Base-by-base conservation (phyloP, 345 rosid species). In the Hibiscus trionum region DNA sequence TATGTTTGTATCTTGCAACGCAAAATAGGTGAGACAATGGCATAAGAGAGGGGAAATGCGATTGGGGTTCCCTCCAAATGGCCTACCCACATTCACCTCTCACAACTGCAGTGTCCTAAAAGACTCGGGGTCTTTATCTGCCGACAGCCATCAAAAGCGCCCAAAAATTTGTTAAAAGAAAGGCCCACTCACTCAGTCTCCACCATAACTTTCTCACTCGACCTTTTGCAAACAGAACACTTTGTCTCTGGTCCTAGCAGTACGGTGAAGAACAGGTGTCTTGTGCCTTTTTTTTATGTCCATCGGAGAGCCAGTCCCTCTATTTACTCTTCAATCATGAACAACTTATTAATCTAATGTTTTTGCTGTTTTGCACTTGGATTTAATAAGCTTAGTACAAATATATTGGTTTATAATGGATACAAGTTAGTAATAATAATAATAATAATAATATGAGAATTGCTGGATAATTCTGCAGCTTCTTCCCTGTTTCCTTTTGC, bases 181-280 rank as follows among this genome's bases (percentile, higher is more conserved):
- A 29, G 59, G 15, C 17, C 60, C 76, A 52, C 77, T 55, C 76
- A 19, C 11, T 42, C 46, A 42, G 46, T 42, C 46, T 42, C 11
- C 46, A 42, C 46, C 46, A 42, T 42, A 42, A 42, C 11, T 66
- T 72, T 66, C 33, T n/a, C 10, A 33, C 61, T 24, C 35, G 35
- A 16, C 70, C 49, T 73, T 29, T 65, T 53, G 66, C 44, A 17
- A 72, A 75, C 78, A 57, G 17, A 57, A 26, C 74, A 72, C 11
- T 50, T 66, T 49, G 67, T 61, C 52, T 31, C 12, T 52, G 61
- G 64, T 44, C 56, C 57, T 65, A n/a, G 17, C 24, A 59, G 47
- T 69, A 42, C 11, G 46, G 46, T 42, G 46, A 42, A 42, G 3
- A 42, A 42, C 46, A 42, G 46, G 42, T 35, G 42, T 6, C 11